phyloP scores from a whole-genome alignment of 441 rosid genomes.

The Gossypium aridum region DNA sequence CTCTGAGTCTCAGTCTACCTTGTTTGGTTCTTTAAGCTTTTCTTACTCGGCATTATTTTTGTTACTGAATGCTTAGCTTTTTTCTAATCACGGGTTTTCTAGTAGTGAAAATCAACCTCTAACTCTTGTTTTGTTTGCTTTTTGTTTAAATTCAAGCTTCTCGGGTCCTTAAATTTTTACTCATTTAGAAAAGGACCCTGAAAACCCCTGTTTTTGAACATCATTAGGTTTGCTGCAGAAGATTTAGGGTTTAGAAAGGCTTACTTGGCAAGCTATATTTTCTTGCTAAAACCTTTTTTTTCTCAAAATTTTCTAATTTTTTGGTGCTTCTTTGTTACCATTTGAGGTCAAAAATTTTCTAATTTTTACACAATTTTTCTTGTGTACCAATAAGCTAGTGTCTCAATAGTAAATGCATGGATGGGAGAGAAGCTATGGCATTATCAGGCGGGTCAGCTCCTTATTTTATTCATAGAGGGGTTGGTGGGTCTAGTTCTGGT shows the following conservation, averaged over 20 bases:
- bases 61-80: not conserved
- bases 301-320: slow-evolving; percentile 3
- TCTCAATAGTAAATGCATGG: slow-evolving; percentile 78
- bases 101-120: slow-evolving; percentile 11
- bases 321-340: not conserved
- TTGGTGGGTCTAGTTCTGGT: slow-evolving; percentile 41
- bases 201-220: slow-evolving; percentile 23
- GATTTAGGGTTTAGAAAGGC: slow-evolving; percentile 20
- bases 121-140: slow-evolving; percentile 14
- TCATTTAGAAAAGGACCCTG: slow-evolving; percentile 16
- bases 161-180: slow-evolving; percentile 24
- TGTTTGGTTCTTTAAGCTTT: slow-evolving; percentile 5
- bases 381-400: not conserved
- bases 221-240: slow-evolving; percentile 20
- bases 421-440: slow-evolving; percentile 94
- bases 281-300: slow-evolving; percentile 26
- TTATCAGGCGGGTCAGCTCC: slow-evolving; percentile 76
- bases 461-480: slow-evolving; percentile 80
- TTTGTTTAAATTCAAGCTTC: slow-evolving; percentile 16
- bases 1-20: slow-evolving; percentile 6
- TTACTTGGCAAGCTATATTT: slow-evolving; percentile 8
- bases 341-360: slow-evolving; percentile 18
- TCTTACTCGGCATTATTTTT: slow-evolving; percentile 1
- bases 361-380: slow-evolving; percentile 5
- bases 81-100: slow-evolving; percentile 14